These are phyloP conservation scores for Leishmania mexicana DNA, from an alignment of 208 protist species.

Conservation along the genomic window DNA sequence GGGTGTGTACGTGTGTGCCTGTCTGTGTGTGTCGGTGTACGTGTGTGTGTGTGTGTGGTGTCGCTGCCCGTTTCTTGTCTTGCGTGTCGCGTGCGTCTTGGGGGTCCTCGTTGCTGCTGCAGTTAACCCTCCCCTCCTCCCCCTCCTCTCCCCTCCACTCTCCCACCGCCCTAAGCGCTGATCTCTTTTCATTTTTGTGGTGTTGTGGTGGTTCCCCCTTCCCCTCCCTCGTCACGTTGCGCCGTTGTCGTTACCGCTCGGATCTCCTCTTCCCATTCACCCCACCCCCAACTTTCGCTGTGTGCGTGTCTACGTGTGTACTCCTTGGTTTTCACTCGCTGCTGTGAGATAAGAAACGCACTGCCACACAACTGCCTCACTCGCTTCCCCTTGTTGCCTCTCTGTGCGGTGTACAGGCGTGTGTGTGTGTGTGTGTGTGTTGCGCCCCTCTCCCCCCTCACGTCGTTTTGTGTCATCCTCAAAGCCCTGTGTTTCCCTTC, in stretches of 20 bases:
- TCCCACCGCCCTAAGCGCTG: not conserved
- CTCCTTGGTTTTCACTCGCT: conserved; percentile 6
- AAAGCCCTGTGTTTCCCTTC: not conserved
- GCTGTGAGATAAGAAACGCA: not conserved
- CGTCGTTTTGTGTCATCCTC: not conserved
- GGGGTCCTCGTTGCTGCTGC: not conserved
- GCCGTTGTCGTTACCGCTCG: not conserved
- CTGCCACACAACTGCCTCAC: not conserved
- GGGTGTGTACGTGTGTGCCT: not conserved
- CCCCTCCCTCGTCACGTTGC: not conserved
- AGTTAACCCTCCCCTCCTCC: not conserved
- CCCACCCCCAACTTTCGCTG: not conserved
- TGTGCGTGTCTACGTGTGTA: not conserved
- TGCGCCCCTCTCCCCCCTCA: not conserved
- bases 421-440: not conserved
- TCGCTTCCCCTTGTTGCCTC: conserved; percentile 9
- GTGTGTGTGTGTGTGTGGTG: too few relatives aligned
- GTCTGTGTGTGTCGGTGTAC: too few relatives aligned
- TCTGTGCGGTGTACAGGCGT: not conserved
- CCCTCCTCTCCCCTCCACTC: not conserved
- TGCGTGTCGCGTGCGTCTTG: conserved; percentile 8
- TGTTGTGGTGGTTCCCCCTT: not conserved
- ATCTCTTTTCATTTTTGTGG: not conserved
- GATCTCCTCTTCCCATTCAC: not conserved
- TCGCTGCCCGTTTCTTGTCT: not conserved